Evolutionary conservation across 106 monocot genomes (phyloP).

Genomic region (Allium fistulosum): DNA sequence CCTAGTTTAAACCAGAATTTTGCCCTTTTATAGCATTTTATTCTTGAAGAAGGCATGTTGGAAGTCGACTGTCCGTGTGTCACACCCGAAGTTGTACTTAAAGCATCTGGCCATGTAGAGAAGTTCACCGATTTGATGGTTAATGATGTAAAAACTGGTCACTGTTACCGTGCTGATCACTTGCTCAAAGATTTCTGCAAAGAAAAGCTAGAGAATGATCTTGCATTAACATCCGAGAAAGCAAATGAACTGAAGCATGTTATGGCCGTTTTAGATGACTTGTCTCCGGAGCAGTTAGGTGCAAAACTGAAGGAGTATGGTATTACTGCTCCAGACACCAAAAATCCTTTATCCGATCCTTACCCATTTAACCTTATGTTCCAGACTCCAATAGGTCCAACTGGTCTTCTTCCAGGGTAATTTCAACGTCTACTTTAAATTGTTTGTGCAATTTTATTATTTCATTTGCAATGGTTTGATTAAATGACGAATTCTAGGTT

Average conservation of each 20-base stretch:
- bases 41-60: constrained; percentile 94
- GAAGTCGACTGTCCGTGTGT: constrained; percentile 93
- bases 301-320: constrained; percentile 84
- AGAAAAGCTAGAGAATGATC: constrained; percentile 89
- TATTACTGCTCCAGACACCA: constrained; percentile 80
- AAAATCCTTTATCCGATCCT: constrained; percentile 81
- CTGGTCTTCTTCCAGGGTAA: constrained; percentile 70
- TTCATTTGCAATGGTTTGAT: not conserved
- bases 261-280: constrained; percentile 67
- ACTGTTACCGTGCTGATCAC: constrained; percentile 90
- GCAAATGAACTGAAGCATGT: constrained; percentile 65
- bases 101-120: constrained; percentile 94
- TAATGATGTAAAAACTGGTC: constrained; percentile 90
- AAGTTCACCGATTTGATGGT: constrained; percentile 99
- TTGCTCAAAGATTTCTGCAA: constrained; percentile 89
- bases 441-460: not conserved
- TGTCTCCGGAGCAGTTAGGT: constrained; percentile 68
- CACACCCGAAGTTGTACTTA: constrained; percentile 82
- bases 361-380: constrained; percentile 99
- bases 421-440: constrained; percentile 3
- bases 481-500: constrained; percentile 33
- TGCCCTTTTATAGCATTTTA: constrained; percentile 63
- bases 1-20: no score
- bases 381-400: constrained; percentile 88
- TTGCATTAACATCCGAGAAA: constrained; percentile 53